phyloP scores from a whole-genome alignment of 2,329 filamentous ascomycete genomes.

The Pseudogymnoascus verrucosus region DNA sequence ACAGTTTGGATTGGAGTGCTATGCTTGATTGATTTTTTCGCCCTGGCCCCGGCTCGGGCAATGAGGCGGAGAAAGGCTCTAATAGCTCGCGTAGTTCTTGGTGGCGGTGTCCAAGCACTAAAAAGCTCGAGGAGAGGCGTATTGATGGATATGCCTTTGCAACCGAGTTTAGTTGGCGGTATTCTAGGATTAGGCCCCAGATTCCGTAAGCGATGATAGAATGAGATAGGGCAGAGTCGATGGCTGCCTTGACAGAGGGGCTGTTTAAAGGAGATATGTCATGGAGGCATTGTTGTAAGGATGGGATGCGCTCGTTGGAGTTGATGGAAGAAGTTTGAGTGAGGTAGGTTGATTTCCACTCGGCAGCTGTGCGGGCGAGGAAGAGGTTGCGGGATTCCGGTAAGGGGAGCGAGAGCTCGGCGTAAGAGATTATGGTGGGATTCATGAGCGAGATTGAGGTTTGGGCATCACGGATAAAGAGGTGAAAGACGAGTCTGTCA shows the following conservation, averaged over 20 bases:
- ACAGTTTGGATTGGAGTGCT: constrained; percentile 27
- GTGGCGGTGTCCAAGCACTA: constrained; percentile 47
- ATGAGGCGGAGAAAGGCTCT: constrained; percentile 6
- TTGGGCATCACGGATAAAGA: constrained; percentile 58
- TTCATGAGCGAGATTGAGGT: constrained; percentile 59
- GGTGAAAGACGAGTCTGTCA: constrained; percentile 51
- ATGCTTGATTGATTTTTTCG: constrained; percentile 15
- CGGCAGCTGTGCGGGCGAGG: constrained; percentile 52
- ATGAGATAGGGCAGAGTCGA: constrained; percentile 50
- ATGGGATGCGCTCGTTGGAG: constrained; percentile 10
- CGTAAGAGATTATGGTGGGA: constrained; percentile 59
- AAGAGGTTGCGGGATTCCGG: constrained; percentile 56
- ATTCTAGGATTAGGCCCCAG: constrained; percentile 59
- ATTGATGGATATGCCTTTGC: constrained; percentile 21
- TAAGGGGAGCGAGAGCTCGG: constrained; percentile 58
- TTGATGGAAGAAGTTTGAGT: background rate
- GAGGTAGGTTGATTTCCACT: constrained; percentile 58
- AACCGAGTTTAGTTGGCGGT: constrained; percentile 48
- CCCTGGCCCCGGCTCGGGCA: background rate
- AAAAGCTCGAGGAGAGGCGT: constrained; percentile 28
- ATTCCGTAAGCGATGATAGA: constrained; percentile 57
- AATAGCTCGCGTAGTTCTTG: constrained; percentile 50
- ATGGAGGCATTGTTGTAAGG: constrained; percentile 14
- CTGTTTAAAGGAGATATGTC: constrained; percentile 3
- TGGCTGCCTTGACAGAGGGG: constrained; percentile 25